A percentile compares a stretch with the other conserved stretches of the same genome.
Conservation (phyloP, 495 filamentous ascomycete species). For the Cercophora samala region DNA sequence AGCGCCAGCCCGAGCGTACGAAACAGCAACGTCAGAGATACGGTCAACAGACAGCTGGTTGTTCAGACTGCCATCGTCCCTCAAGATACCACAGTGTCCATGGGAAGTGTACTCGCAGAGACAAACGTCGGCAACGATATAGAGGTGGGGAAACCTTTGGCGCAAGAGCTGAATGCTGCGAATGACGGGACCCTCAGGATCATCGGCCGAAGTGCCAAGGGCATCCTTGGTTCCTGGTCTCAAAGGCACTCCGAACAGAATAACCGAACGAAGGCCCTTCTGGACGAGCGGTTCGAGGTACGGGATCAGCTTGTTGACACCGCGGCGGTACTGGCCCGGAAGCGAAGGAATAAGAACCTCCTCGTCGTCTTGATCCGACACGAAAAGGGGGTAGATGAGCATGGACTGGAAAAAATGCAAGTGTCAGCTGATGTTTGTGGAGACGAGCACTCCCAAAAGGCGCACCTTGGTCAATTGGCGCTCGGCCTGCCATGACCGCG, state of each 20-base stretch:
- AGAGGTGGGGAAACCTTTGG: constrained; percentile 78
- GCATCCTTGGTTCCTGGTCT: constrained; percentile 78
- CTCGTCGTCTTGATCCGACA: constrained; percentile 90
- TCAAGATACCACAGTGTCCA: constrained; percentile 92
- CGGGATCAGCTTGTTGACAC: constrained; percentile 78
- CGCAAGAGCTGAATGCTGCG: constrained; percentile 76
- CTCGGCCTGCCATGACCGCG: constrained; percentile 92
- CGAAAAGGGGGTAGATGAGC: constrained; percentile 96
- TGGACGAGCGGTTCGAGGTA: constrained; percentile 81
- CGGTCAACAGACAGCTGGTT: constrained; percentile 88
- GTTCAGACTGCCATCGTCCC: constrained; percentile 88
- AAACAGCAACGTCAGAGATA: constrained; percentile 86
- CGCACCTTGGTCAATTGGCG: constrained; percentile 91
- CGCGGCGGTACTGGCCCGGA: constrained; percentile 81
- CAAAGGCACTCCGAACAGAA: constrained; percentile 91
- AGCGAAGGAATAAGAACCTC: constrained; percentile 86
- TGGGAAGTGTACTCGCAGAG: constrained; percentile 99
- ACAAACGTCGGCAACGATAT: constrained; percentile 88
- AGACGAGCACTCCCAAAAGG: background rate
- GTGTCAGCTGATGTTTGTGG: constrained; percentile 15
- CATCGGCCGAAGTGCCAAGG: constrained; percentile 88
- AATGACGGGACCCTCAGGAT: constrained; percentile 89
- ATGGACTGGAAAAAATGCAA: constrained; percentile 65
- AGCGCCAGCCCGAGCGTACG: constrained; percentile 88
- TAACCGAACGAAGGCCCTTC: constrained; percentile 87